Evolutionary conservation across 2,329 filamentous ascomycete genomes (phyloP), one percentile per base, ranked within the genome.

Genomic region (Fusarium oxysporum): DNA sequence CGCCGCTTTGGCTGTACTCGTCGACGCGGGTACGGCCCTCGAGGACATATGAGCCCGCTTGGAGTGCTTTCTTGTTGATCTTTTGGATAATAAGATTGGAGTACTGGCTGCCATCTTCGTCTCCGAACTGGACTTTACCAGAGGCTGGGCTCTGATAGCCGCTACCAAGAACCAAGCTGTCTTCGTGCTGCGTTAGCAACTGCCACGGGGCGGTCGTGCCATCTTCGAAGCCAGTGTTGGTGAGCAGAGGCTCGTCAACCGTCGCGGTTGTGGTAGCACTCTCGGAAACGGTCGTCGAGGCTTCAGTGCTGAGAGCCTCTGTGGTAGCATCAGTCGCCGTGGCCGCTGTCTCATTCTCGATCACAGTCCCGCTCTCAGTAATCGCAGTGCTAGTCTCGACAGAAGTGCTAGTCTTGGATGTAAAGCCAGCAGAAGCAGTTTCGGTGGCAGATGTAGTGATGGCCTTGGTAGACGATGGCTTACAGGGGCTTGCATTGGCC

Each of bases 171-270:
- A 8, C 21, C 45, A 48, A 12, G 14, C 6, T 0, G 12, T 10
- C 45, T 4, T 1, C 10, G 8, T 6, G 1, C 10, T 17, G 9
- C 21, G 28, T 6, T 16, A 17, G 3, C 0, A 48, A 32, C 45
- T 32, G 7, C 45, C 28, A 32, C 3, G 45, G 45, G 28, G 28
- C 45, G n/a, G 28, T 32, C 1, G 28, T 48, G 10, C 14, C 45
- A n/a, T n/a, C 45, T 1, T 48, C 28, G 6, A 48, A 48, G 10
- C 0, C 45, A 48, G 28, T 21, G 10, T 48, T 48, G 7, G 45
- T 48, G 21, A 48, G 10, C 8, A 48, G 45, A 32, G 45, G 45
- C 28, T 32, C 28, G 0, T 11, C 21, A 2, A 12, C 28, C 4
- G 45, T 0, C 14, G 28, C 32, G n/a, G 21, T 50, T 28, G 28